Evolutionary conservation across 306 rosid species (phyloP), one percentile per base, ranked within the genome.

Genomic region (Lotus japonicus): DNA sequence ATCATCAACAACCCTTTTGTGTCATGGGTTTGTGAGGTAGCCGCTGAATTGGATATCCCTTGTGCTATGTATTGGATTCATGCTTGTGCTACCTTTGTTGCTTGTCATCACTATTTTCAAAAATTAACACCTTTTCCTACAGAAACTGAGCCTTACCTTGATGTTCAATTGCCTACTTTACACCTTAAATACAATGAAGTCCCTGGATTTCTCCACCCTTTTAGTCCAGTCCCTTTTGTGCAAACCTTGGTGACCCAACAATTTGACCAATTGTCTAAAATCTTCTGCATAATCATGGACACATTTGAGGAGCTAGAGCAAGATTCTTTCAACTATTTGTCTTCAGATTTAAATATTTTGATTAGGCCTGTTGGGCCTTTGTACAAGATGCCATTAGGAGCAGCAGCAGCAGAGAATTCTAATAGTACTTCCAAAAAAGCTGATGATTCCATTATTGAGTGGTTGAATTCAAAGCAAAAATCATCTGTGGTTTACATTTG

Each of bases 1-100:
- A 49, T 86, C n/a, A 73, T 86, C 7, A 59, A 69, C 64, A 83
- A 81, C 75, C 83, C 84, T 0, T 86, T 86, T 50, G 8, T 83
- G 3, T 82, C 86, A 0, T 86, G 91, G 91, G 81, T 77, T 9
- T 75, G 62, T 18, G 88, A 83, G 10, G 84, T 78, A 7, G 84
- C 86, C 2, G 50, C 66, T 4, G 74, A 53, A 8, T 51, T 64
- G 4, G 49, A 58, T 8, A 63, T 80, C 11, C 86, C 86, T 35
- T 72, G 59, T 2, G 74, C 88, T 1, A 15, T 80, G 61, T 74
- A 72, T 7, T 86, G 88, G 87, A 64, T 80, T 12, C 88, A 83
- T n/a, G 80, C 88, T 7, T 54, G 81, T 31, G 81, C 90, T 50
- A 58, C 58, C 15, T 81, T 83, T 14, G 51, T 81, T 4, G 48